phyloP scores from a whole-genome alignment of 106 monocot genomes.

The Dendrobium chrysotoxum region DNA sequence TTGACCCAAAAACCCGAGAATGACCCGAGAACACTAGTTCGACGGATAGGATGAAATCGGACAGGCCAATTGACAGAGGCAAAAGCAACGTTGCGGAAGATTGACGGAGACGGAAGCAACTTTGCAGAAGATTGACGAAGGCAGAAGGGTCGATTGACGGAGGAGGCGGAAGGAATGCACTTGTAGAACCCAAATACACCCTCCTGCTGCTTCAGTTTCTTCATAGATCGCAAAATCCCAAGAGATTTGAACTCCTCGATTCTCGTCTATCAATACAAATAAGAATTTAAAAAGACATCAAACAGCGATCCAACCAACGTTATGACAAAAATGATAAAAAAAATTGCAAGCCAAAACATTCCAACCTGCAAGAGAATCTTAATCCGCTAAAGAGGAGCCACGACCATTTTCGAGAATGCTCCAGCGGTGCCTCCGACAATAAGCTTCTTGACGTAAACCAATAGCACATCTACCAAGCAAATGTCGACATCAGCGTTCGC shows the following conservation, averaged over 20 bases:
- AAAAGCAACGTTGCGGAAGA: too few species aligned
- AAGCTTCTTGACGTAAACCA: constrained; percentile 44
- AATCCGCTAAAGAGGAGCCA: constrained; percentile 47
- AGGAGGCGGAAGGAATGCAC: too few species aligned
- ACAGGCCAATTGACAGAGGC: too few species aligned
- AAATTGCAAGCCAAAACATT: not conserved
- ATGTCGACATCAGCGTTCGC: constrained; percentile 24
- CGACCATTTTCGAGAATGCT: constrained; percentile 38
- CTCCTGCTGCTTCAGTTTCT: constrained; percentile 63
- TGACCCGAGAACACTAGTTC: too few species aligned
- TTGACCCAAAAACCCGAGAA: too few species aligned
- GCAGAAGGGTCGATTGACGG: too few species aligned
- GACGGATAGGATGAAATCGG: too few species aligned
- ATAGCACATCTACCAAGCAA: constrained; percentile 27
- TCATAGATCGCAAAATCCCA: constrained; percentile 61
- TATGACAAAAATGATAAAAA: not conserved
- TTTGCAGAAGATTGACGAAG: too few species aligned
- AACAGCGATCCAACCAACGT: not conserved
- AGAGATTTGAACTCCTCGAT: constrained; percentile 69
- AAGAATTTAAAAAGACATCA: not conserved
- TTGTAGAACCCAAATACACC: constrained; percentile 82
- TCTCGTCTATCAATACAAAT: constrained; percentile 50
- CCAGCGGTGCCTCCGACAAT: constrained; percentile 50
- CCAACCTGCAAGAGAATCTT: constrained; percentile 59
- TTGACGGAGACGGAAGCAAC: too few species aligned